Conservation (phyloP, 169 alveolate species). For the Theileria equi region DNA sequence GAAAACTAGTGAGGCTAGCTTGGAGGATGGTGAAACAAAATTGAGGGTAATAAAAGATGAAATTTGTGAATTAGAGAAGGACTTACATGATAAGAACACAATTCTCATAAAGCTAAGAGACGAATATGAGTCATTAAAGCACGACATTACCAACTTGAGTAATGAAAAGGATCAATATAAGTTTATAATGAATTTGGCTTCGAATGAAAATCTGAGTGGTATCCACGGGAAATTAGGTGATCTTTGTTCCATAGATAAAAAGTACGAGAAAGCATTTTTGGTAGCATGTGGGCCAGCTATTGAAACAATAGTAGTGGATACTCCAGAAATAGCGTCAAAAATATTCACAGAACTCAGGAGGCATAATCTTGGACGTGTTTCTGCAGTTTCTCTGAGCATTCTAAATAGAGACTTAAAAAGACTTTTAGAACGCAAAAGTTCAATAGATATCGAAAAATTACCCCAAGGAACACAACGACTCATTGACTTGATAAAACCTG, state of each 20-base stretch:
- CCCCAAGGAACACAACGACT: constrained; percentile 75
- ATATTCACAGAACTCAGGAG: constrained; percentile 83
- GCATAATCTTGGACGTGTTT: constrained; percentile 84
- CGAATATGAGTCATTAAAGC: constrained; percentile 59
- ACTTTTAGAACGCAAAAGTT: constrained; percentile 46
- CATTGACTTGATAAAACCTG: constrained; percentile 82
- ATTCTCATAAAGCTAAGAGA: constrained; percentile 27
- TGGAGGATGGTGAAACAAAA: constrained; percentile 14
- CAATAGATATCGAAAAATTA: constrained; percentile 42
- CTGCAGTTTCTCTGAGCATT: constrained; percentile 79
- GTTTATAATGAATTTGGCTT: constrained; percentile 57
- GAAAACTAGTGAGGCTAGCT: constrained; percentile 14
- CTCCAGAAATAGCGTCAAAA: constrained; percentile 84
- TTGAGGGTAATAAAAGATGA: constrained; percentile 7
- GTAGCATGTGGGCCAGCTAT: constrained; percentile 82
- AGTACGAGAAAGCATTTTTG: constrained; percentile 86
- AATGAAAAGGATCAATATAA: constrained; percentile 51
- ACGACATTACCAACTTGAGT: constrained; percentile 42
- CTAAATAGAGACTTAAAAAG: constrained; percentile 58
- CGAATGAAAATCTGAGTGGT: constrained; percentile 67
- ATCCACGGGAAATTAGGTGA: constrained; percentile 92
- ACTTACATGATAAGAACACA: constrained; percentile 11
- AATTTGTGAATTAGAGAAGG: constrained; percentile 21
- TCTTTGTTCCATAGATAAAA: constrained; percentile 83
- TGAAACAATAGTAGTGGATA: constrained; percentile 88